Evolutionary conservation across 140 eudicot genomes (phyloP).

Genomic region (Bidens hawaiensis): DNA sequence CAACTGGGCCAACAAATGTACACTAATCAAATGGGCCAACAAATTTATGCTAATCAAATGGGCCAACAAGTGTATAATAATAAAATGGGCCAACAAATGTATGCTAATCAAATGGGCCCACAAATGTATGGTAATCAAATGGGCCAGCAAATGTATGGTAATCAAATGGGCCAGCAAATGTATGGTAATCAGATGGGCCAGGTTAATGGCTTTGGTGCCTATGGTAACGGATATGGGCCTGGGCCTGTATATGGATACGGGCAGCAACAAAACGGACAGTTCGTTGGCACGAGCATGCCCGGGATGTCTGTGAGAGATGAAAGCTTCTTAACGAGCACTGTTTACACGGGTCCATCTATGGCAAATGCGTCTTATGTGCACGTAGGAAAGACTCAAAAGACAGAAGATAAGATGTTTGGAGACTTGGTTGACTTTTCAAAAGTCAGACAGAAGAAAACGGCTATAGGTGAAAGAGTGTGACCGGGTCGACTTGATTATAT

Average conservation of each 20-base stretch:
- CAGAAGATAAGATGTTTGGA: constrained; percentile 86
- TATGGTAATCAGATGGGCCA: no score
- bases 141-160: constrained; percentile 23
- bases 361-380: constrained; percentile 44
- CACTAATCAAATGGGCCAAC: constrained; percentile 37
- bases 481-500: background rate
- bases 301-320: constrained; percentile 57
- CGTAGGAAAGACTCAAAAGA: constrained; percentile 52
- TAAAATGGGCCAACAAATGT: constrained; percentile 3
- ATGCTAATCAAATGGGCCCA: constrained; percentile 30
- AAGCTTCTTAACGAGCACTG: constrained; percentile 26
- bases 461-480: background rate
- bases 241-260: constrained; percentile 49
- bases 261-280: constrained; percentile 52
- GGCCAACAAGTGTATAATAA: no score
- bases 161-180: no score
- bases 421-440: constrained; percentile 81
- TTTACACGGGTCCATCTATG: constrained; percentile 33
- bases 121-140: background rate
- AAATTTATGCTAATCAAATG: constrained; percentile 30
- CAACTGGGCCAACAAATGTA: constrained; percentile 34
- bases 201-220: constrained; percentile 24
- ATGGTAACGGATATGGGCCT: constrained; percentile 1
- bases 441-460: constrained; percentile 49
- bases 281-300: constrained; percentile 56